Base-by-base conservation (phyloP, 2,329 filamentous ascomycete genomes). In the Gliomastix tumulicola region DNA sequence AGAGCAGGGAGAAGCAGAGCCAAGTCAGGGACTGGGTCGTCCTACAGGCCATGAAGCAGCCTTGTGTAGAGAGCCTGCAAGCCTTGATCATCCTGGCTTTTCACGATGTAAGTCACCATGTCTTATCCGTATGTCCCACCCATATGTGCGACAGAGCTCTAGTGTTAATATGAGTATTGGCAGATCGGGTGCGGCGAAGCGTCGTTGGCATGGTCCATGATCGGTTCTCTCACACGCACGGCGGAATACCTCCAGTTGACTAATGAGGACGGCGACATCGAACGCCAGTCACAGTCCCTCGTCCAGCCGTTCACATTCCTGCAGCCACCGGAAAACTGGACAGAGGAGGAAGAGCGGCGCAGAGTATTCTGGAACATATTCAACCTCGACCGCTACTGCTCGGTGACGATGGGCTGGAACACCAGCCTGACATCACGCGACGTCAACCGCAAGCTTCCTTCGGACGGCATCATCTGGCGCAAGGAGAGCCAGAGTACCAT, bases 391-490 rank as follows among this genome's bases (percentile, higher is more conserved):
- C 49, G 54, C 12, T 45, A 48, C 11, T 51, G 44, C 18, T 51
- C 49, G 4, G 42, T 51, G 3, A 44, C 42, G 2, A 51, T 42
- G 19, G 49, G 49, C 1, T 58, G 55, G 55, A 58, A 57, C 16
- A 57, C 52, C 0, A 56, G 55, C 10, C 31, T 58, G 1, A 58
- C 55, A 3, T 54, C 55, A 0, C 51, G 50, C 4, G 53, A 58
- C 18, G 54, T 58, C 4, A 44, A 48, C 0, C 44, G 53, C 18
- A 42, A 54, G 9, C 37, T 59, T 0, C 55, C 55, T 0, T 55
- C 55, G 6, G 64, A 68, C 18, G 66, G 66, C 2, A 54, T 50
- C 0, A 44, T 59, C 5, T 69, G 66, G 66, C 53, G 56, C 15
- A 55, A 57, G 31, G 48, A 57, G 41, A 43, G 65, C 40, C 48